These are phyloP conservation scores for Firmiana major DNA, from an alignment of 345 rosid species.

Conservation along the genomic window DNA sequence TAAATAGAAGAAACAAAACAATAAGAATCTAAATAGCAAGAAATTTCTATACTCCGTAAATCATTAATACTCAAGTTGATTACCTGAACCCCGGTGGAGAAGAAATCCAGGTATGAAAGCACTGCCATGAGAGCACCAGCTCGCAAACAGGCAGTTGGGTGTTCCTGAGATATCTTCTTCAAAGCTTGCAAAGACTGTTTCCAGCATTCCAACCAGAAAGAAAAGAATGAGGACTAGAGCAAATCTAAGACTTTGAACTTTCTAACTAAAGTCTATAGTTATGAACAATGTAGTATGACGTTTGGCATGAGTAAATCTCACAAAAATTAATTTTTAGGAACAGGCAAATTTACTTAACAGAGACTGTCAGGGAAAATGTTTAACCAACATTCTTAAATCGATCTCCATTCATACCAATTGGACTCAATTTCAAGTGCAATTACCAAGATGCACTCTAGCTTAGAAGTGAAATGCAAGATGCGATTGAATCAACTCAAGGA, in stretches of 20 bases:
- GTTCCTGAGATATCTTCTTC: constrained; percentile 99
- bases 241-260: background rate
- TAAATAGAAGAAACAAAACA: background rate
- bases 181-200: constrained; percentile 93
- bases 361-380: background rate
- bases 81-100: constrained; percentile 99
- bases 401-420: background rate
- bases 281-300: background rate
- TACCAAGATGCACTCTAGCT: background rate
- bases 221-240: background rate
- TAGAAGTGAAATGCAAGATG: background rate
- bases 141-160: constrained; percentile 98
- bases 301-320: background rate
- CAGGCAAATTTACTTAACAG: background rate
- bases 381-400: background rate
- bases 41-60: background rate
- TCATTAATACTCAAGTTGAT: background rate
- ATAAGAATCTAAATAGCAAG: background rate
- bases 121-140: constrained; percentile 99
- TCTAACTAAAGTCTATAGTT: background rate
- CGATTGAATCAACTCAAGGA: background rate
- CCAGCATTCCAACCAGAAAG: constrained; percentile 13
- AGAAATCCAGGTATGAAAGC: constrained; percentile 96
- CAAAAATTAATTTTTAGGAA: background rate
- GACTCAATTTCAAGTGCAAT: background rate